Evolutionary conservation across 1,284 basidiomycete species (phyloP).

Genomic region (Ustilago esculenta): DNA sequence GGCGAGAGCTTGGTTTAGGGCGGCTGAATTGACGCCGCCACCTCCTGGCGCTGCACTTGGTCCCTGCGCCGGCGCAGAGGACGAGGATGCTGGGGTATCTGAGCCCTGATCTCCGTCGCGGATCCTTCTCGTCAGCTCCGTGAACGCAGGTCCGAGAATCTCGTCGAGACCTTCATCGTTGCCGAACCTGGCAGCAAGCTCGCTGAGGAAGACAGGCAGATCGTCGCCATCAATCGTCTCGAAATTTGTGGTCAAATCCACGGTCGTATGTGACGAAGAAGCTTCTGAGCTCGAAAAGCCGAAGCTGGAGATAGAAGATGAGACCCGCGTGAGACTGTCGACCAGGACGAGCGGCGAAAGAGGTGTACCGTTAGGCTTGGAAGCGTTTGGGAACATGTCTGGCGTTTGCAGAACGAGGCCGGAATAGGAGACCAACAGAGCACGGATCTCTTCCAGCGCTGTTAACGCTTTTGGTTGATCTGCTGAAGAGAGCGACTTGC

Average conservation of each 20-base stretch:
- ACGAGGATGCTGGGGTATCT: constrained; percentile 9
- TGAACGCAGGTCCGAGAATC: constrained; percentile 69
- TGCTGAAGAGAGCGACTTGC: constrained; percentile 71
- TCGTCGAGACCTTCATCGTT: constrained; percentile 68
- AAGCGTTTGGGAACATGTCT: constrained; percentile 78
- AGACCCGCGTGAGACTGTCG: constrained; percentile 46
- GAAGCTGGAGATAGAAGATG: constrained; percentile 66
- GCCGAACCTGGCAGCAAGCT: constrained; percentile 69
- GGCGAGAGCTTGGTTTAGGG: constrained; percentile 43
- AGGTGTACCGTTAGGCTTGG: constrained; percentile 41
- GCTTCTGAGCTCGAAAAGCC: constrained; percentile 29
- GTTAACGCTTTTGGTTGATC: constrained; percentile 73
- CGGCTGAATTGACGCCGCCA: constrained; percentile 30
- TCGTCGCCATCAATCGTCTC: constrained; percentile 67
- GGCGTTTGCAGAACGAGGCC: constrained; percentile 91
- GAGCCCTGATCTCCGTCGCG: constrained; percentile 48
- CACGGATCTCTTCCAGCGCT: constrained; percentile 41
- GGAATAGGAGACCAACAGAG: constrained; percentile 84
- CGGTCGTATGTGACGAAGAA: constrained; percentile 14
- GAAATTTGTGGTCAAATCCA: constrained; percentile 46
- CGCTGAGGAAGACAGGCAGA: constrained; percentile 69
- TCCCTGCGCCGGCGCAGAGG: not conserved
- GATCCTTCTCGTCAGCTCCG: constrained; percentile 57
- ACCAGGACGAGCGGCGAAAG: constrained; percentile 74
- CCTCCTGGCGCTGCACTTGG: not conserved